Conservation (phyloP, 495 filamentous ascomycete genomes). For the Talaromyces wortmannii region DNA sequence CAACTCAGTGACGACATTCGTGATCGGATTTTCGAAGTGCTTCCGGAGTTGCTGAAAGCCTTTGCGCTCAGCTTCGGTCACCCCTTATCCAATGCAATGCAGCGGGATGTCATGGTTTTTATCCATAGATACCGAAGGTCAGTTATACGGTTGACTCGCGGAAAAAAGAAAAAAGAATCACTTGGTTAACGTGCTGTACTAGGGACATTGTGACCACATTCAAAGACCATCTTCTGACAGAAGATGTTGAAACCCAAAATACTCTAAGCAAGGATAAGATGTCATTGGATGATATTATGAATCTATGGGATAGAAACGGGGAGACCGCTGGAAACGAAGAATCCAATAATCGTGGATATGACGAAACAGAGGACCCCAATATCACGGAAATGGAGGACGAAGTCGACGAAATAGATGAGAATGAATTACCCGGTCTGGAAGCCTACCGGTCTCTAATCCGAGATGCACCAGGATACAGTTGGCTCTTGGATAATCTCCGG, state of each 20-base stretch:
- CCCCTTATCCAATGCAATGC: not conserved
- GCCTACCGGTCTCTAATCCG: not conserved
- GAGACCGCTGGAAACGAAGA: not conserved
- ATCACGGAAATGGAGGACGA: not conserved
- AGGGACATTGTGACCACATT: not conserved
- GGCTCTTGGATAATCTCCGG: not conserved
- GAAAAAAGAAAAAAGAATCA: not conserved
- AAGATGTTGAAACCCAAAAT: not conserved
- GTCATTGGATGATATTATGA: not conserved
- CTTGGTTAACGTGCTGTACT: not conserved
- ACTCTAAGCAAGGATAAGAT: not conserved
- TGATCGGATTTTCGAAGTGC: not conserved
- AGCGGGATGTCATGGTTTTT: slow-evolving; percentile 10
- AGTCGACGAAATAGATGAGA: not conserved
- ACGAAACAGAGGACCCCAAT: not conserved
- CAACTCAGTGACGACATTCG: not conserved
- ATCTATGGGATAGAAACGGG: not conserved
- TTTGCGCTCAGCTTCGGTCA: slow-evolving; percentile 5
- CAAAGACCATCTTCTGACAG: not conserved
- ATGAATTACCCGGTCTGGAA: not conserved
- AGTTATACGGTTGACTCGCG: not conserved
- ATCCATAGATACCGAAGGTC: slow-evolving; percentile 9
- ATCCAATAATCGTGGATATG: not conserved
- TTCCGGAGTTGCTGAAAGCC: slow-evolving; percentile 5
- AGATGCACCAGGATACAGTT: not conserved